Percentiles rank a stretch among this genome's conserved stretches.
Evolutionary conservation across 1,284 basidiomycete genomes (phyloP).

Genomic region (Cutaneotrichosporon cyanovorans): DNA sequence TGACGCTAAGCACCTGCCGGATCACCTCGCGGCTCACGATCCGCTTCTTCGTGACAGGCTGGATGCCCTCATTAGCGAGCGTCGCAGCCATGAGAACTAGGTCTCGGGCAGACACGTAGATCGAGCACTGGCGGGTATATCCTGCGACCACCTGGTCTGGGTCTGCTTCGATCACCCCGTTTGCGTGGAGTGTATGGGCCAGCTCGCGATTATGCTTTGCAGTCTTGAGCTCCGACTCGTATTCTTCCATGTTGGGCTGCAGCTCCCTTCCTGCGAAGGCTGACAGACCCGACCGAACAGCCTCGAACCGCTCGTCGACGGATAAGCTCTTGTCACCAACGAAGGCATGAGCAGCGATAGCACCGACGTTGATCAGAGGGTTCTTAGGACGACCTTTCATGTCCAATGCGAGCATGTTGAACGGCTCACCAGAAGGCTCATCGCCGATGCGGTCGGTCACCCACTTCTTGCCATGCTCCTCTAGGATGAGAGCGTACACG

Average conservation of each 20-base stretch:
- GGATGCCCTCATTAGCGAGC: slow-evolving; percentile 11
- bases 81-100: slow-evolving; percentile 13
- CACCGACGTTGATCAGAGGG: slow-evolving; percentile 16
- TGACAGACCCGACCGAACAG: slow-evolving; percentile 3
- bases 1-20: slow-evolving; percentile 10
- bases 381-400: slow-evolving; percentile 7
- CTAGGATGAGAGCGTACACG: slow-evolving; percentile 11
- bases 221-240: slow-evolving; percentile 6
- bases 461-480: slow-evolving; percentile 6
- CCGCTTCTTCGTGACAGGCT: slow-evolving; percentile 9
- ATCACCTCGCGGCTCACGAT: slow-evolving; percentile 7
- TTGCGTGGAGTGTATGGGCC: slow-evolving; percentile 10
- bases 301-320: slow-evolving; percentile 5
- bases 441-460: slow-evolving; percentile 5
- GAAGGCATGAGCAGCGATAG: slow-evolving; percentile 8
- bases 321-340: not conserved
- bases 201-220: slow-evolving; percentile 9
- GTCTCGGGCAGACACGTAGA: slow-evolving; percentile 10
- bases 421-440: slow-evolving; percentile 14
- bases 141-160: slow-evolving; percentile 4
- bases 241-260: slow-evolving; percentile 3
- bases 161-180: slow-evolving; percentile 3
- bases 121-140: slow-evolving; percentile 13
- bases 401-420: slow-evolving; percentile 12
- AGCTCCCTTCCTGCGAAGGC: slow-evolving; percentile 10